Evolutionary conservation across 2,329 filamentous ascomycete genomes (phyloP).

Genomic region (Fusarium odoratissimum): DNA sequence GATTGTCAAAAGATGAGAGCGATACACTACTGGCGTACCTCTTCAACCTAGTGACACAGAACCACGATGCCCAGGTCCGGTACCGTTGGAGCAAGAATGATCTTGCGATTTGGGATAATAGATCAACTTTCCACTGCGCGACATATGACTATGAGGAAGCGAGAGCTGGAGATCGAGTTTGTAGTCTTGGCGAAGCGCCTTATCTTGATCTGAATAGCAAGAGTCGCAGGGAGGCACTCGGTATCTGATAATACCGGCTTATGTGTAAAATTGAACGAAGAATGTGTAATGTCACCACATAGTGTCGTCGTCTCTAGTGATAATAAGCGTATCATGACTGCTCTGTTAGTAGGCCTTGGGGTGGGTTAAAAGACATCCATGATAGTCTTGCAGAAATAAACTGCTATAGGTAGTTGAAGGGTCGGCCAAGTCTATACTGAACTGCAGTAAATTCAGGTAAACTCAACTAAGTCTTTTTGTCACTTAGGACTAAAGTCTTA

Average conservation of each 20-base stretch:
- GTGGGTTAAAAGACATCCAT: background rate
- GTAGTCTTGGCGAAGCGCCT: constrained; percentile 57
- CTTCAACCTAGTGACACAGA: constrained; percentile 61
- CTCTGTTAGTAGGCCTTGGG: background rate
- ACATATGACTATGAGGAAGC: constrained; percentile 69
- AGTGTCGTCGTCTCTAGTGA: too few species aligned
- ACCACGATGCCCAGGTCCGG: constrained; percentile 68
- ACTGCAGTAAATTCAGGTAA: background rate
- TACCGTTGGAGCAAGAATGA: constrained; percentile 66
- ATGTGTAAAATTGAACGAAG: background rate
- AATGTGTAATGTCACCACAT: background rate
- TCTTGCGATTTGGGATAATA: constrained; percentile 75
- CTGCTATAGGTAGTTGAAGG: too few species aligned
- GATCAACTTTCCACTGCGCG: constrained; percentile 62
- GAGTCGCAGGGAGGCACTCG: constrained; percentile 54
- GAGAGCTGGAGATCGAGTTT: constrained; percentile 56
- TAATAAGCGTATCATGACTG: too few species aligned
- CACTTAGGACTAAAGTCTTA: background rate
- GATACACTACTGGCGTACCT: constrained; percentile 62
- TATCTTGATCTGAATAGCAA: constrained; percentile 54
- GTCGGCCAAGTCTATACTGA: too few species aligned
- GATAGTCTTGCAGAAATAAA: background rate
- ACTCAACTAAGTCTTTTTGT: background rate
- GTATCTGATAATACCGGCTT: background rate
- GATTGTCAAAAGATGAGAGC: constrained; percentile 64